Conservation (phyloP, 2,329 filamentous ascomycete species). For the Aureobasidium uvarum region DNA sequence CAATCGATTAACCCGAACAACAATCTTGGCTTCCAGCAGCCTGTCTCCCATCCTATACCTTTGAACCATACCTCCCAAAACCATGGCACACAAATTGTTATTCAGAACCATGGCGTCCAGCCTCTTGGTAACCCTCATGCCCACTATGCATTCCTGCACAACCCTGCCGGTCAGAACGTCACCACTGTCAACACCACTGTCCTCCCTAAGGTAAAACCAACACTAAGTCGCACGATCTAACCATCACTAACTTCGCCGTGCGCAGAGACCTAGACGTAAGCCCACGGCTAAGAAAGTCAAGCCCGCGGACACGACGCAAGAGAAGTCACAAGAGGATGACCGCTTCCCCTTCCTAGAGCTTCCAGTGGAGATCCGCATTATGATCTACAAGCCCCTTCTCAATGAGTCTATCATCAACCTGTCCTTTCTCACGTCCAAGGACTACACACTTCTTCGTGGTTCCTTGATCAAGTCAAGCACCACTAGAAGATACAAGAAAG, state of each 20-base stretch:
- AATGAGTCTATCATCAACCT: neutral
- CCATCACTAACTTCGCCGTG: neutral
- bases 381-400: conserved; percentile 16
- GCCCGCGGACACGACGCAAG: too few species aligned
- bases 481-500: too few species aligned
- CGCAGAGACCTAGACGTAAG: neutral
- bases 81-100: neutral
- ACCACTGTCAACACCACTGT: neutral
- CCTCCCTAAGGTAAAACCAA: neutral
- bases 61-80: neutral
- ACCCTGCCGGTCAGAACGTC: neutral
- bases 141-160: neutral
- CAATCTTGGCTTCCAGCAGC: neutral
- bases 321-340: too few species aligned
- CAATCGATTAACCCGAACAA: neutral
- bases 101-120: neutral
- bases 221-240: neutral
- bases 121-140: too few species aligned
- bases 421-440: neutral
- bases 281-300: neutral
- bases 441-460: too few species aligned
- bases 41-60: neutral
- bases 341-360: conserved; percentile 4
- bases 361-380: conserved; percentile 2
- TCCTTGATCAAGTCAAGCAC: too few species aligned